Evolutionary conservation across 176 grass and related monocot species (phyloP).

Genomic region (Puccinellia tenuiflora): DNA sequence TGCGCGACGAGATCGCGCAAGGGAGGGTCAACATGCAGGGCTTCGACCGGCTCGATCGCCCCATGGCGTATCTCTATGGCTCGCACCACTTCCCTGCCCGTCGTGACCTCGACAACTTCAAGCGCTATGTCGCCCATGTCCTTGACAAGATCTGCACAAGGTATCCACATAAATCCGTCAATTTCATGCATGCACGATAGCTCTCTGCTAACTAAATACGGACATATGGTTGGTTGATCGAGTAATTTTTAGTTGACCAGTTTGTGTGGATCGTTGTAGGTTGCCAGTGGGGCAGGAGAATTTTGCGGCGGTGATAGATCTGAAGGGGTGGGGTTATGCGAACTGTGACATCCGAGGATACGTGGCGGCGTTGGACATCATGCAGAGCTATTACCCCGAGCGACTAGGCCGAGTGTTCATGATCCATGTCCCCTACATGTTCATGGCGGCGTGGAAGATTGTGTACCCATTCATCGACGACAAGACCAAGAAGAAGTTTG

Average conservation of each 20-base stretch:
- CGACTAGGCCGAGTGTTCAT: slow-evolving; percentile 48
- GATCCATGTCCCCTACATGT: slow-evolving; percentile 61
- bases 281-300: slow-evolving; percentile 51
- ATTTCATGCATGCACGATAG: neutral
- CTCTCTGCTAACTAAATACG: neutral
- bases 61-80: slow-evolving; percentile 33
- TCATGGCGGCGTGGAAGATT: slow-evolving; percentile 89
- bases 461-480: slow-evolving; percentile 84
- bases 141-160: slow-evolving; percentile 46
- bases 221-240: neutral
- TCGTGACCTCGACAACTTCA: slow-evolving; percentile 57
- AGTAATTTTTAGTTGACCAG: neutral
- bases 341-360: slow-evolving; percentile 70
- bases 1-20: slow-evolving; percentile 42
- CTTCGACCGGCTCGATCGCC: slow-evolving; percentile 37
- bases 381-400: slow-evolving; percentile 86
- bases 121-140: slow-evolving; percentile 34
- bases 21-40: slow-evolving; percentile 57
- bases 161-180: neutral
- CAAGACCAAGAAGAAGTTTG: slow-evolving; percentile 82
- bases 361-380: slow-evolving; percentile 62
- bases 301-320: slow-evolving; percentile 53
- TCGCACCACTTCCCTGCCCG: slow-evolving; percentile 36
- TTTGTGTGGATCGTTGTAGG: slow-evolving; percentile 3
- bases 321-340: slow-evolving; percentile 63